Evolutionary conservation across 1,139 yeast species (phyloP), one percentile per base, ranked within the genome.

Genomic region (Kodamaea fungicola): DNA sequence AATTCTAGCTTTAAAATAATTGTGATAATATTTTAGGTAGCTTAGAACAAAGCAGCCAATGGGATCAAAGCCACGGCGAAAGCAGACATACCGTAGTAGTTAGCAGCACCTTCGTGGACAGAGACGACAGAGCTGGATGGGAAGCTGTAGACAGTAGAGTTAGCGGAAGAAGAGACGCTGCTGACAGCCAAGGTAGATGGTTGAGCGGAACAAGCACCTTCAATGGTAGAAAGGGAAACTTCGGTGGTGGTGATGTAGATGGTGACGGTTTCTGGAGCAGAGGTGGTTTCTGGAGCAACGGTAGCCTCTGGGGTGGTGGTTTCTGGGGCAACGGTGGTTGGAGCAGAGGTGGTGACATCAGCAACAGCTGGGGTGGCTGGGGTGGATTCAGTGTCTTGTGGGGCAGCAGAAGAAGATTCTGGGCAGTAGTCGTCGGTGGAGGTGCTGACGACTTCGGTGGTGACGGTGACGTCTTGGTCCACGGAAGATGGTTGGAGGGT

Each of bases 41-140:
- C 31, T 50, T 50, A 55, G 46, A 55, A 41, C 50, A 55, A 47
- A 54, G 53, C 52, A 32, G 57, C 59, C 43, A 55, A 50, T 34
- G 61, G 58, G 34, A 55, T 39, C 44, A 54, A 49, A 30, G 47
- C 45, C 41, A 50, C 31, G 21, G 57, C 59, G 26, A 42, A 35
- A 24, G 12, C n/a, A 24, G 27, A 24, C 27, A 24, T 24, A 25
- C 53, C 51, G 31, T 46, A 32, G 45, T 41, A 43, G 31, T 34
- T 41, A 33, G 52, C 58, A 35, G 47, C 42, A 25, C 38, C 38
- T 23, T 31, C 32, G 21, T 16, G 31, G 21, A 27, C 13, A 38
- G 34, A 21, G 35, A 34, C 24, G 32, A 33, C n/a, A 26, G 33
- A n/a, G 40, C 33, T 31, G 34, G 33, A 21, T 29, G 42, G 32